Evolutionary conservation across 2,329 filamentous ascomycete species (phyloP).

Genomic region (Dactylellina drechsleri): DNA sequence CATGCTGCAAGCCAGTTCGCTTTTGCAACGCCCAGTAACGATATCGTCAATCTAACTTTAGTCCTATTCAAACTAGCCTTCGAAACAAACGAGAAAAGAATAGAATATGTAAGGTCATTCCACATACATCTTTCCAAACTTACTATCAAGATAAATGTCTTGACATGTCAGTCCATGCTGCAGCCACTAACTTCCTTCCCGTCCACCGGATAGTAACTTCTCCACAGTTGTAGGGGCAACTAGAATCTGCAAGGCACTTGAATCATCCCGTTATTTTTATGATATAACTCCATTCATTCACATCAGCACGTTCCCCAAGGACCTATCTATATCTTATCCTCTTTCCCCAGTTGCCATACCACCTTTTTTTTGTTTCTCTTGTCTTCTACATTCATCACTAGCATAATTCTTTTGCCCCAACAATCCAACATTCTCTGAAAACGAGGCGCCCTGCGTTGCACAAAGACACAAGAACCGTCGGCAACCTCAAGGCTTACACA

Average conservation of each 20-base stretch:
- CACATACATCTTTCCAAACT: constrained; percentile 37
- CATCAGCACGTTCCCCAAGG: constrained; percentile 10
- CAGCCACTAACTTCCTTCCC: constrained; percentile 33
- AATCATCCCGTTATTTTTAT: constrained; percentile 19
- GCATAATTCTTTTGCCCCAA: constrained; percentile 5
- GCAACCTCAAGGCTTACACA: constrained; percentile 30
- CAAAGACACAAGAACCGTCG: constrained; percentile 27
- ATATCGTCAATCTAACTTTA: constrained; percentile 17
- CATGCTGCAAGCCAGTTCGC: constrained; percentile 40
- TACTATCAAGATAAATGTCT: constrained; percentile 44
- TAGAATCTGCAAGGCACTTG: constrained; percentile 46
- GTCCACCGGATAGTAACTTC: constrained; percentile 25
- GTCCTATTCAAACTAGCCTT: constrained; percentile 16
- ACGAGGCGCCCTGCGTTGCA: constrained; percentile 33
- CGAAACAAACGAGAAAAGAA: constrained; percentile 11
- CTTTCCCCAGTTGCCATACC: background rate
- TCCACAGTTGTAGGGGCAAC: constrained; percentile 37
- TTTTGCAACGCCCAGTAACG: constrained; percentile 18
- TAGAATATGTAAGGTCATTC: constrained; percentile 41
- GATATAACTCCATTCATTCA: constrained; percentile 22
- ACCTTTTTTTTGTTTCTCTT: constrained; percentile 3
- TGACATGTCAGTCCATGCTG: constrained; percentile 29
- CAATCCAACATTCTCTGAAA: constrained; percentile 19
- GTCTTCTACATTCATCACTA: background rate
- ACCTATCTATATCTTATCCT: constrained; percentile 33